A percentile compares a stretch with the other conserved stretches of the same genome.
These are phyloP conservation scores for Cadophora sp. DNA, from an alignment of 2,329 filamentous ascomycete species.

Conservation along the genomic window DNA sequence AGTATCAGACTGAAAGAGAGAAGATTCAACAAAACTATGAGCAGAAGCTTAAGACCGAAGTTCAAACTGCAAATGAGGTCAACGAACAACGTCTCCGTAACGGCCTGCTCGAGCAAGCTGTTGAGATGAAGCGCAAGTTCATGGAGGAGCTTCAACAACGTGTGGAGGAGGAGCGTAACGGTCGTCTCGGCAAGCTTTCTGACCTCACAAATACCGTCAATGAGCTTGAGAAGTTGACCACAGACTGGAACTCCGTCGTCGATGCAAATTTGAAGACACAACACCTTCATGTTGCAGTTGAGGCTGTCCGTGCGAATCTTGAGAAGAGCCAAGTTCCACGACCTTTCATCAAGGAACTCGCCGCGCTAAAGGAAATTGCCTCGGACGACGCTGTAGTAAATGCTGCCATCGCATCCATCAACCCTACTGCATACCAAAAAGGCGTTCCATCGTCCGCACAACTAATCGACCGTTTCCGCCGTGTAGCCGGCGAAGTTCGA, in stretches of 20 bases:
- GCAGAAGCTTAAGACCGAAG: slow-evolving; percentile 77
- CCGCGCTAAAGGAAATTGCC: slow-evolving; percentile 92
- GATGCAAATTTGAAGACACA: slow-evolving; percentile 92
- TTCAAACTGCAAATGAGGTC: slow-evolving; percentile 80
- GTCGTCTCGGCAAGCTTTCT: slow-evolving; percentile 83
- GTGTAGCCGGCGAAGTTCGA: slow-evolving; percentile 88
- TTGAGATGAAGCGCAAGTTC: slow-evolving; percentile 87
- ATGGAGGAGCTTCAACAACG: slow-evolving; percentile 76
- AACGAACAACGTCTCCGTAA: slow-evolving; percentile 85
- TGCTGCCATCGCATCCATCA: slow-evolving; percentile 95
- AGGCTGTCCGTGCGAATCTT: slow-evolving; percentile 86
- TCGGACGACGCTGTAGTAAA: slow-evolving; percentile 84
- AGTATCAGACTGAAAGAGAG: slow-evolving; percentile 88
- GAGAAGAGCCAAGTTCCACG: slow-evolving; percentile 75
- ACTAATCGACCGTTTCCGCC: slow-evolving; percentile 93
- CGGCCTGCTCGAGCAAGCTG: slow-evolving; percentile 86
- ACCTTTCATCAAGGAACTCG: slow-evolving; percentile 91
- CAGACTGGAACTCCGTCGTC: slow-evolving; percentile 88
- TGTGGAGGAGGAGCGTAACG: slow-evolving; percentile 87
- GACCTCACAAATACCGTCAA: slow-evolving; percentile 79
- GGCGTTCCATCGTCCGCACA: slow-evolving; percentile 85
- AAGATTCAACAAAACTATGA: slow-evolving; percentile 80
- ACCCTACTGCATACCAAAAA: slow-evolving; percentile 90
- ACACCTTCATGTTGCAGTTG: slow-evolving; percentile 93
- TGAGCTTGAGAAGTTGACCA: slow-evolving; percentile 86